Base-by-base conservation (phyloP, 1,139 yeast genomes). In the Kurtzmaniella quercitrusa region DNA sequence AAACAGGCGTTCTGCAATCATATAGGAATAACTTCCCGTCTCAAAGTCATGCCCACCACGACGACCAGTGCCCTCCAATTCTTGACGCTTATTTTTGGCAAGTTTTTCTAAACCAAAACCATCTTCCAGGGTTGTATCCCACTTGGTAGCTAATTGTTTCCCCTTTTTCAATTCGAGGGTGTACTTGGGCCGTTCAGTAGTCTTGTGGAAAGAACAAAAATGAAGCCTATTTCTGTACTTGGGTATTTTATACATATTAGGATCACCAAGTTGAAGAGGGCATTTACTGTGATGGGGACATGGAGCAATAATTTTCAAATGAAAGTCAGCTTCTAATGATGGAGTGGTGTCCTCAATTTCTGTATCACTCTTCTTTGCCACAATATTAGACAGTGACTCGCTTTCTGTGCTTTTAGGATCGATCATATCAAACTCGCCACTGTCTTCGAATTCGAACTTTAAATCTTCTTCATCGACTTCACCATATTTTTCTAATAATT, bases 261-360 rank as follows among this genome's bases (percentile, higher is more conserved):
- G 88, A 46, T 84, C 85, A 12, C 84, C 82, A 26, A 81, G 73
- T 59, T 89, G 97, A 43, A 93, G 66, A 0, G 98, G 98, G 56
- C 98, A 91, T 51, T 71, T 77, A 22, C 83, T 78, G 54, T 89
- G 97, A 59, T 93, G 98, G 0, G 95, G 66, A 57, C 98, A 93
- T 3, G 98, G 98, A 0, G 96, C 96, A 23, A 93, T 56, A 9
- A 91, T 74, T 42, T 74, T 74, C 36, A 85, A 53, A 50, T 82
- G 82, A 53, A 74, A 82, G 50, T 74, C 74, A 3, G 68, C 66
- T 52, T 63, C 53, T 49, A 60, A 54, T 18, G 54, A 37, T 28
- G 41, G 36, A 4, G 38, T 5, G 14, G 33, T 11, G 5, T 3
- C 39, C 19, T 20, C 28, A 19, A n/a, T 38, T 19, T 22, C 36